Evolutionary conservation across 2,329 filamentous ascomycete genomes (phyloP), one percentile per base, ranked within the genome.

Genomic region (Domatiomyces catenatus): DNA sequence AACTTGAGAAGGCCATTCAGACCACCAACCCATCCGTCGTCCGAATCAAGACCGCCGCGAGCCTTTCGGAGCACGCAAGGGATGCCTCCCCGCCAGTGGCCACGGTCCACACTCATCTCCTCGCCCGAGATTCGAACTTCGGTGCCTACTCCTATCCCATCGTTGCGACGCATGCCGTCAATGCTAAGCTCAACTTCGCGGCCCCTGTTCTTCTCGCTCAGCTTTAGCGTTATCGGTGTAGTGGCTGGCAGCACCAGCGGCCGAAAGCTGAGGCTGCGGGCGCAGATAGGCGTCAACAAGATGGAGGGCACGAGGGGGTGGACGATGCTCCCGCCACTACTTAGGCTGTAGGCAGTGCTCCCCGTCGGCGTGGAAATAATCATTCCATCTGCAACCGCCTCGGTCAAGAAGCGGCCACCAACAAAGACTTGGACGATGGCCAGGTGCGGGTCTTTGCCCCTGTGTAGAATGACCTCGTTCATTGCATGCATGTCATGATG

Each of bases 21-120:
- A 0, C 92, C 90, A 1, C 90, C 90, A 2, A 98, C 90, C 92
- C 92, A 98, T 17, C 90, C 87, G 66, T 96, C 90, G 61, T 95
- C 87, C 20, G 74, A 72, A 59, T 67, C 72, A 42, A 63, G 67
- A 3, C 63, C 58, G 59, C 75, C 71, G 59, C 73, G 60, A 59
- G 69, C 56, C 46, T 75, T 76, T 45, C 88, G 74, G 62, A 95
- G 92, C 28, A 96, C 85, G 63, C 88, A 94, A 2, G 92, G 92
- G 12, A 96, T 89, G 8, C 90, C 90, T 22, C 89, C 86, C 28
- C 76, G 72, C 84, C 76, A 78, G 24, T 72, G 72, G 52, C 67
- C 64, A 24, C 64, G 59, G 52, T 67, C 65, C 26, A 42, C 47
- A 44, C 42, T 51, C 46, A 94, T 83, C 54, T 83, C 78, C 66